Base-by-base conservation (phyloP, 352 stramenopile species). In the Pythium aristosporum region DNA sequence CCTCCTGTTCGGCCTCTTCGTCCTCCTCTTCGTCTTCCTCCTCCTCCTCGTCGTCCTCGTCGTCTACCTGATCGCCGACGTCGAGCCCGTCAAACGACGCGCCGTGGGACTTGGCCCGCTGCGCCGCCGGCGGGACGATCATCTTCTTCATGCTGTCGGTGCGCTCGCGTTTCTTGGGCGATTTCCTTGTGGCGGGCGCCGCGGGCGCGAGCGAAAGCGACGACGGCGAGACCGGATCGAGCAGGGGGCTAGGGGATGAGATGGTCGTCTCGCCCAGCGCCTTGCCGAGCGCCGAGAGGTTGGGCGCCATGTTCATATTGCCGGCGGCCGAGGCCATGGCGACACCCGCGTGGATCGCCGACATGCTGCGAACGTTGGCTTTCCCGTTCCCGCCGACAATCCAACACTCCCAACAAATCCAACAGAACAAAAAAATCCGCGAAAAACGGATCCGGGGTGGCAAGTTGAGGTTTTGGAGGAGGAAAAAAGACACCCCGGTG, bases 81-180 rank as follows among this genome's bases (percentile, higher is more conserved):
- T 57, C 53, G 62, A 50, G 15, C 53, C 49, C 18, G 66, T 74
- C 32, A 65, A 58, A 3, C 53, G 66, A 39, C 25, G 74, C 67
- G 34, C 68, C 59, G 4, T 65, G 41, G 1, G 58, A 58, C 65
- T 68, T 57, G 61, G 79, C 68, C n/a, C 86, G 77, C 63, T 92
- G 86, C 10, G 84, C 80, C 2, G 80, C 80, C 3, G 86, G 86
- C 8, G 78, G 63, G 1, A 79, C 77, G 11, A 89, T 73, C 76
- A 87, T 76, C 47, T 85, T 86, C 68, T 93, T 93, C 57, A 93
- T 62, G 50, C 84, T 93, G 65, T 95, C 84, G 5, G 84, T 92
- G n/a, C 86, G 86, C n/a, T 85, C 80, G 37, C 86, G 80, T 57
- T 94, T 94, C 77, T 92, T 92, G 23, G 81, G 79, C 25, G 76